Evolutionary conservation across 306 rosid species (phyloP).

Genomic region (Leucaena leucocephala): DNA sequence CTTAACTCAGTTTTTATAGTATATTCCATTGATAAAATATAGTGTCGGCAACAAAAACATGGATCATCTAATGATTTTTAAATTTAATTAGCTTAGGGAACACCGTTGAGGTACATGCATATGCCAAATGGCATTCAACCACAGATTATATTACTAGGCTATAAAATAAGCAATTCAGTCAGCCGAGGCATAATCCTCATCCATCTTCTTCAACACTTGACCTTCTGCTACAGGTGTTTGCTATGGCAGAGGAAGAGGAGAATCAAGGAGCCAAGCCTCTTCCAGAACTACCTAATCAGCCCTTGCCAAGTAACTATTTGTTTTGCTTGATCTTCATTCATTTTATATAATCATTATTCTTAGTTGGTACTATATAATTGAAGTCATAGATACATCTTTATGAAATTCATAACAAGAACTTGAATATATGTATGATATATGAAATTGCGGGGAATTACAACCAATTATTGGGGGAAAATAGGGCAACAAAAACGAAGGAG

Average conservation of each 20-base stretch:
- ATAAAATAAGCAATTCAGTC: too few relatives aligned
- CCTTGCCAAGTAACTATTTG: background rate
- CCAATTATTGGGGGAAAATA: slow-evolving; percentile 13
- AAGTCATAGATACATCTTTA: too few relatives aligned
- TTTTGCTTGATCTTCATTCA: background rate
- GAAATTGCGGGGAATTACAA: slow-evolving; percentile 30
- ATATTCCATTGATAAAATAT: too few relatives aligned
- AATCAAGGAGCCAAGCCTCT: slow-evolving; percentile 34
- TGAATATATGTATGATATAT: background rate
- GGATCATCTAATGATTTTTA: too few relatives aligned
- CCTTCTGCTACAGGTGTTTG: background rate
- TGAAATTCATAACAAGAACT: too few relatives aligned
- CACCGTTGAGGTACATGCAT: too few relatives aligned
- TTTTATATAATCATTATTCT: background rate
- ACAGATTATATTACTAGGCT: too few relatives aligned
- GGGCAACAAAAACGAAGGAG: slow-evolving; percentile 42
- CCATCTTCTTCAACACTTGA: background rate
- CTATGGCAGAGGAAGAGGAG: slow-evolving; percentile 45
- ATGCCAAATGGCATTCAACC: too few relatives aligned
- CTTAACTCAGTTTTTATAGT: too few relatives aligned
- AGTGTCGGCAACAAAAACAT: too few relatives aligned
- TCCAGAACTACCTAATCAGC: background rate
- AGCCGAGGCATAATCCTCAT: background rate
- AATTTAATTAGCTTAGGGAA: too few relatives aligned
- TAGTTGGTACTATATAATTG: too few relatives aligned